phyloP scores from a whole-genome alignment of 345 rosid species.

The Theobroma cacao region DNA sequence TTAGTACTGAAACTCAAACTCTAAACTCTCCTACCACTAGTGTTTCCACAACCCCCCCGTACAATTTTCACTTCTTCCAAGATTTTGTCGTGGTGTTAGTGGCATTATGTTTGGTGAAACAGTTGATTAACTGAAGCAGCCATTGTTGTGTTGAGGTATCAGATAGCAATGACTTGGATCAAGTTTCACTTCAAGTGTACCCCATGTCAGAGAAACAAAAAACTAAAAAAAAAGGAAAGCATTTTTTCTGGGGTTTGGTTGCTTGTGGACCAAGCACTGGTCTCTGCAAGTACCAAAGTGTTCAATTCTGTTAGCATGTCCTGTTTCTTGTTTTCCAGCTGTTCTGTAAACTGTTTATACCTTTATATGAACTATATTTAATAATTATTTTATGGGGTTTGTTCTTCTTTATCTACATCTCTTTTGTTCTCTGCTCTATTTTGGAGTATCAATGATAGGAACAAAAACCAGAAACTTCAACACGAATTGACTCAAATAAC shows the following conservation, averaged over 20 bases:
- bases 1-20: background rate
- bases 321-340: conserved; percentile 27
- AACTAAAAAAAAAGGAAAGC: background rate
- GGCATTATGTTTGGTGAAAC: background rate
- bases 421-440: conserved; percentile 14
- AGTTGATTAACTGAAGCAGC: conserved; percentile 5
- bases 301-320: conserved; percentile 28
- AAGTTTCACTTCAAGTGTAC: conserved; percentile 21
- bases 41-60: background rate
- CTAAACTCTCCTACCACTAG: background rate
- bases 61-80: background rate
- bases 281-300: conserved; percentile 23
- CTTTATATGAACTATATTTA: background rate
- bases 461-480: conserved; percentile 8
- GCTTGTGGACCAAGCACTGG: conserved; percentile 25
- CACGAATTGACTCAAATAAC: conserved; percentile 20
- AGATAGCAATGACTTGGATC: conserved; percentile 8
- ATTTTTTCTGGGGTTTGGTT: conserved; percentile 4
- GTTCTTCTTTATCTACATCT: background rate
- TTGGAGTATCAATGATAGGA: conserved; percentile 34
- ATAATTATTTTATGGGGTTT: background rate
- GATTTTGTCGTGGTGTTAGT: background rate
- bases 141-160: background rate
- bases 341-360: conserved; percentile 18
- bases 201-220: background rate